Evolutionary conservation across 208 protist genomes (phyloP), one percentile per base, ranked within the genome.

Genomic region (Histomonas meleagridis): DNA sequence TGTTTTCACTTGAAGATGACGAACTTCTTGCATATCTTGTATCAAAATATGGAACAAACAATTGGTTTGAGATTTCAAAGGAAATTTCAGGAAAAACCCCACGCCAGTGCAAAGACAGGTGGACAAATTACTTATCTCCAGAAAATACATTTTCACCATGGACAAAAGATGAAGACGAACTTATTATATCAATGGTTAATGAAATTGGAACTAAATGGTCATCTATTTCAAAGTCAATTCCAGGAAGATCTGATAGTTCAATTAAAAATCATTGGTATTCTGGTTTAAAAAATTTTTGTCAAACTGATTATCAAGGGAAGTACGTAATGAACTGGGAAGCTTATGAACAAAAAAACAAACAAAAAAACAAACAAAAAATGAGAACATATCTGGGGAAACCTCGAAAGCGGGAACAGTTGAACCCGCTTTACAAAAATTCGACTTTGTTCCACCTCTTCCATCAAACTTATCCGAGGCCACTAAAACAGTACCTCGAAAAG

Each of bases 191-290:
- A 86, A 86, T 57, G 2, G 76, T 86, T 7, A 86, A 86, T 32
- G 46, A 86, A 49, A 26, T 55, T 55, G 76, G 76, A 35, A 86
- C 40, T 16, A 86, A 86, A 55, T 86, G 76, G 76, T 32, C 76
- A 3, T 10, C 38, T 5, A 86, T 86, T 55, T 43, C 76, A 1
- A 51, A 43, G 18, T 38, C 21, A 0, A 14, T 86, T 0, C 23
- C 43, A 51, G 76, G 76, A 55, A 7, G 76, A 43, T 38, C 26
- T 26, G 76, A 86, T 28, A 86, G 55, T 28, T 86, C 40, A 1
- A 46, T 86, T 28, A 86, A 86, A 86, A 86, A 86, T 43, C 23
- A 46, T 10, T 86, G 76, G 76, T 51, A 86, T 55, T 51, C 76
- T 2, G 32, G 32, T 10, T n/a, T 86, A 38, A 86, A 86, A 55